phyloP scores from a whole-genome alignment of 2,329 filamentous ascomycete genomes.

The Penicillium sp. region DNA sequence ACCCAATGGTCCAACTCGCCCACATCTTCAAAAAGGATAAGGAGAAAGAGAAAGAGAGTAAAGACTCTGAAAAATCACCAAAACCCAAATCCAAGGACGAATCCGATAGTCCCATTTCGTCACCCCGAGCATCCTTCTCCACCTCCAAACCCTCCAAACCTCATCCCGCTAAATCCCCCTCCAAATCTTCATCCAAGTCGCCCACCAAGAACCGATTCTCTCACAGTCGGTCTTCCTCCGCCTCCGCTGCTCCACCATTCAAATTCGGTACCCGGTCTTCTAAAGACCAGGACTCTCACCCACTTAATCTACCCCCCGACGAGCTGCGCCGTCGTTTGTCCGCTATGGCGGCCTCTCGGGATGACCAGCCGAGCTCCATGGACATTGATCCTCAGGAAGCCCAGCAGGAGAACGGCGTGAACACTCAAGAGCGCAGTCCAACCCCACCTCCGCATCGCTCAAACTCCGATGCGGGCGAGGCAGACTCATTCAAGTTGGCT shows the following conservation, averaged over 20 bases:
- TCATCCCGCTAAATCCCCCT: constrained; percentile 21
- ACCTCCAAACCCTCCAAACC: constrained; percentile 27
- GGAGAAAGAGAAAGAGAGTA: constrained; percentile 23
- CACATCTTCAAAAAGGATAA: constrained; percentile 30
- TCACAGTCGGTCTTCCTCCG: constrained; percentile 33
- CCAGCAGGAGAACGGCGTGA: constrained; percentile 35
- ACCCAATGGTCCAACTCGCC: constrained; percentile 30
- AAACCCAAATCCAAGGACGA: constrained; percentile 1
- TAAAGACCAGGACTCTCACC: constrained; percentile 67
- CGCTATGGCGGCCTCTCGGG: constrained; percentile 51
- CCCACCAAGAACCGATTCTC: constrained; percentile 24
- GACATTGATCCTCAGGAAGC: constrained; percentile 68
- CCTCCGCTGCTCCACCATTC: constrained; percentile 35
- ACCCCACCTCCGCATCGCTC: constrained; percentile 51
- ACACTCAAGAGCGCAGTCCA: constrained; percentile 41
- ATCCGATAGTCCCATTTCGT: constrained; percentile 36
- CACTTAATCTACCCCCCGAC: constrained; percentile 86
- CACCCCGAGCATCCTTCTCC: constrained; percentile 34
- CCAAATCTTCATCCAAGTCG: constrained; percentile 20
- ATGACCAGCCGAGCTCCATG: constrained; percentile 63
- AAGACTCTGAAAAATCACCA: not conserved
- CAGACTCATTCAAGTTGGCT: constrained; percentile 85
- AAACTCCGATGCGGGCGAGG: constrained; percentile 63
- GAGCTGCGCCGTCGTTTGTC: constrained; percentile 72
- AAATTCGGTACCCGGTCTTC: constrained; percentile 34